Percentiles rank a stretch among this genome's conserved stretches.
Conservation (phyloP, 129 eudicot genomes). For the Ambrosia trifida region DNA sequence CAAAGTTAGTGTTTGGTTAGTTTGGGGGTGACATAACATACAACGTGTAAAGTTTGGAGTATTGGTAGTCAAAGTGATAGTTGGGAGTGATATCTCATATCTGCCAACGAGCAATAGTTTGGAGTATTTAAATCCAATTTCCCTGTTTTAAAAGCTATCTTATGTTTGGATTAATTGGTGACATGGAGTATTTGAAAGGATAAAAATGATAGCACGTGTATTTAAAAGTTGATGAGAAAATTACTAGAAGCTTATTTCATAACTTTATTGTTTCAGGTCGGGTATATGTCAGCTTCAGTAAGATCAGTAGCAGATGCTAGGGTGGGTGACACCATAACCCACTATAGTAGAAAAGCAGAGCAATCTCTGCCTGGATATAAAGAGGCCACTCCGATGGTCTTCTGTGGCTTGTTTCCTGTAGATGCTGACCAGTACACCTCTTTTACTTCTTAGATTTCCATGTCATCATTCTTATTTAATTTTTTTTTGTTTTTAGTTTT, state of each 20-base stretch:
- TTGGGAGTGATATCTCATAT: too few relatives aligned
- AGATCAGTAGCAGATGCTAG: slow-evolving; percentile 99
- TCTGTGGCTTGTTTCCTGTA: slow-evolving; percentile 95
- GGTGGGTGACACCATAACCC: slow-evolving; percentile 98
- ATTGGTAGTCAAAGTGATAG: too few relatives aligned
- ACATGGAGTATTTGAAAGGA: not conserved
- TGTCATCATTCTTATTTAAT: too few relatives aligned
- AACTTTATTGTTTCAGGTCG: slow-evolving; percentile 57
- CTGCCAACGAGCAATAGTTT: too few relatives aligned
- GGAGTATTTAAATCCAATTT: too few relatives aligned
- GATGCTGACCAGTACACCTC: slow-evolving; percentile 83
- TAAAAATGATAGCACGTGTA: not conserved
- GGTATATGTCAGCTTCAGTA: slow-evolving; percentile 93
- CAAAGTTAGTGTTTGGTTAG: too few relatives aligned
- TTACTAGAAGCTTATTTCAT: slow-evolving; percentile 8
- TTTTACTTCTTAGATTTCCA: not conserved
- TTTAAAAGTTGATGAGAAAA: not conserved
- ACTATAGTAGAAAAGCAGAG: slow-evolving; percentile 74
- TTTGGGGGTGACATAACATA: too few relatives aligned
- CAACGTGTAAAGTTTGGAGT: too few relatives aligned
- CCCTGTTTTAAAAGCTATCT: too few relatives aligned
- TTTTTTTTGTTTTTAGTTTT: not conserved
- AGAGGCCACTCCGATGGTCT: slow-evolving; percentile 97
- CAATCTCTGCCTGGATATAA: slow-evolving; percentile 88
- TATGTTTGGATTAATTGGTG: slow-evolving; percentile 11